Conservation (phyloP, 768 basidiomycete species). For the Phallus indusiatus region DNA sequence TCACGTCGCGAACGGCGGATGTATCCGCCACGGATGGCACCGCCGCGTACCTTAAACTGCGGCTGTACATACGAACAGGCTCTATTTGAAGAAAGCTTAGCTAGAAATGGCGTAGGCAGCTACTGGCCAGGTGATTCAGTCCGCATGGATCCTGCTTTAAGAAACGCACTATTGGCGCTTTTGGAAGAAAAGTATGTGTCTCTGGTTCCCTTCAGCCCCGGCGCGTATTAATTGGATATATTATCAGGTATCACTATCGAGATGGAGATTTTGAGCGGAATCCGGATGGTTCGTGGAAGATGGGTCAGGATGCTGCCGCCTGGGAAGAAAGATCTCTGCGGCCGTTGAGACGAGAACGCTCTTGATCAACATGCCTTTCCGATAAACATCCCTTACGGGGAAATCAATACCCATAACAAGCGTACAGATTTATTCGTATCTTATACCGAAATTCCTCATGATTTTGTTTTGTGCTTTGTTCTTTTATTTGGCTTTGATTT, state of each 20-base stretch:
- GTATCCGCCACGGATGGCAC: slow-evolving; percentile 73
- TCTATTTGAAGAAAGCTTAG: slow-evolving; percentile 75
- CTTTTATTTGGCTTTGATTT: too few relatives aligned
- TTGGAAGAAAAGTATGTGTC: slow-evolving; percentile 42
- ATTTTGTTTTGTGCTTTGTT: too few relatives aligned
- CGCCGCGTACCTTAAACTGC: slow-evolving; percentile 70
- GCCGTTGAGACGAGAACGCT: not conserved
- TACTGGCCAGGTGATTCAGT: slow-evolving; percentile 79
- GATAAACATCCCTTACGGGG: too few relatives aligned
- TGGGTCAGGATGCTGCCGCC: slow-evolving; percentile 37
- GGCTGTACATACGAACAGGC: slow-evolving; percentile 81
- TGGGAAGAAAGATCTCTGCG: slow-evolving; percentile 5
- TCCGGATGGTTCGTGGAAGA: slow-evolving; percentile 54
- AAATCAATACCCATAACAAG: too few relatives aligned
- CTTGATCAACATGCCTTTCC: too few relatives aligned
- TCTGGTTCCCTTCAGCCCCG: not conserved
- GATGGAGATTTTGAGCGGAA: slow-evolving; percentile 84
- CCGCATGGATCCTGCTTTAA: slow-evolving; percentile 80
- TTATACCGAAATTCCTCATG: too few relatives aligned
- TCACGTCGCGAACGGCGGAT: slow-evolving; percentile 73
- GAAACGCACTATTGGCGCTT: slow-evolving; percentile 69
- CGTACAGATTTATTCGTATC: too few relatives aligned
- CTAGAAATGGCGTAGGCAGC: slow-evolving; percentile 71
- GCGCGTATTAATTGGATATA: not conserved
- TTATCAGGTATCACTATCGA: slow-evolving; percentile 49